Evolutionary conservation across 78 protist species (phyloP), one percentile per base, ranked within the genome.

Genomic region (Isochrysis galbana): DNA sequence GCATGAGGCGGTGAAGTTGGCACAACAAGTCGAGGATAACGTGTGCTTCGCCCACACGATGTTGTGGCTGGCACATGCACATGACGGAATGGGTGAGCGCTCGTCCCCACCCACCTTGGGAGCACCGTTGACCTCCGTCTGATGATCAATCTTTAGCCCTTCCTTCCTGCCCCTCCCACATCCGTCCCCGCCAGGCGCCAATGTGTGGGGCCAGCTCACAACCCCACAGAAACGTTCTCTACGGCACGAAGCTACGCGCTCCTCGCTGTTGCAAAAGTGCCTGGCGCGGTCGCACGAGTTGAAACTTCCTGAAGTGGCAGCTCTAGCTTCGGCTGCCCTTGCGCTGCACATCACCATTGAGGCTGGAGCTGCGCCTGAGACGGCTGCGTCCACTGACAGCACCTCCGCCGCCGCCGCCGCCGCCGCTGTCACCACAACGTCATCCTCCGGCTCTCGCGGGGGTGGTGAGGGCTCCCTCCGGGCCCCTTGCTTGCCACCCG

Each of bases 281-380:
- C 42, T 72, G n/a, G 82, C 82, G 14, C 82, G 82, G 1, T 38
- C 82, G 14, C 82, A 72, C 82, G 82, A 72, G 82, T 42, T 72
- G 21, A 17, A 34, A 25, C 82, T 72, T 21, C 36, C 42, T 10
- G 82, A 72, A 42, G 46, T 72, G n/a, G 82, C 42, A 42, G 36
- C 82, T 5, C 82, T 72, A 10, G 82, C 82, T 34, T 29, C 82
- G 21, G 42, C 32, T 11, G 36, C 82, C 19, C 82, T 72, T 22
- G 82, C 82, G 36, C 82, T 72, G 32, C 42, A 22, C 42, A 2
- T 5, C 44, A 72, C 77, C 38, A 69, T 69, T 69, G 36, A 69
- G 36, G 21, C 19, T 29, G 36, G 26, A 4, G 38, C 10, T 23
- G 26, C 7, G 36, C 7, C 77, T 23, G 19, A 23, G 77, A 69